These are phyloP conservation scores for Oryza brachyantha DNA, from an alignment of 176 grass and related monocot genomes.

Conservation along the genomic window DNA sequence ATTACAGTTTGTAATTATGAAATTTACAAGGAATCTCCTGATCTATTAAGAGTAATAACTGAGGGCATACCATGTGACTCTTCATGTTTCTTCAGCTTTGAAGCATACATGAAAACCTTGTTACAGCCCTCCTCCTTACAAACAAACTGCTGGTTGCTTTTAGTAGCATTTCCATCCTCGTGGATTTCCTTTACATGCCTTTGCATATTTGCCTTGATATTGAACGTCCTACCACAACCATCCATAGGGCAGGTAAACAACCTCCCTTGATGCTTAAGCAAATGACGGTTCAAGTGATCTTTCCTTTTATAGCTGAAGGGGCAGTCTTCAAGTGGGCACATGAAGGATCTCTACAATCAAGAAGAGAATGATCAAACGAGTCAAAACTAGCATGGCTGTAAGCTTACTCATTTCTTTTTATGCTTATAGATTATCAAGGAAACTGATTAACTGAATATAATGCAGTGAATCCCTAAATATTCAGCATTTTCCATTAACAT, in stretches of 20 bases:
- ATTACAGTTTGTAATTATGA: background rate
- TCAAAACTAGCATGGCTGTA: background rate
- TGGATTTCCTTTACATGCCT: slow-evolving; percentile 60
- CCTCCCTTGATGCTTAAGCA: slow-evolving; percentile 55
- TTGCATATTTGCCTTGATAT: slow-evolving; percentile 59
- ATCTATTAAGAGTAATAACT: background rate
- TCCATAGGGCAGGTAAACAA: slow-evolving; percentile 52
- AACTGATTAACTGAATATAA: background rate
- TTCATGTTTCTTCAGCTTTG: slow-evolving; percentile 69
- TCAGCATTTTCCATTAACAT: background rate
- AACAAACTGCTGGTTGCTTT: slow-evolving; percentile 41
- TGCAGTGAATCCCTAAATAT: background rate
- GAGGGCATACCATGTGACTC: slow-evolving; percentile 56
- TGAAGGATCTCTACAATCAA: slow-evolving; percentile 44
- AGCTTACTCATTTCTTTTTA: background rate
- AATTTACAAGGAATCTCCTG: background rate
- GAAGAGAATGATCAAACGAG: background rate
- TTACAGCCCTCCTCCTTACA: slow-evolving; percentile 65
- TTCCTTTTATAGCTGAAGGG: slow-evolving; percentile 59
- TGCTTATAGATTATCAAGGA: background rate
- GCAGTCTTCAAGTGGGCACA: slow-evolving; percentile 55
- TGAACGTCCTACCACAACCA: slow-evolving; percentile 50
- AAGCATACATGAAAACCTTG: slow-evolving; percentile 65
- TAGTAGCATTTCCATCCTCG: slow-evolving; percentile 8
- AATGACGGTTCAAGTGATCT: slow-evolving; percentile 68